Conservation (phyloP, 1,139 yeast species). For the Sugiyamaella grinbergsii region DNA sequence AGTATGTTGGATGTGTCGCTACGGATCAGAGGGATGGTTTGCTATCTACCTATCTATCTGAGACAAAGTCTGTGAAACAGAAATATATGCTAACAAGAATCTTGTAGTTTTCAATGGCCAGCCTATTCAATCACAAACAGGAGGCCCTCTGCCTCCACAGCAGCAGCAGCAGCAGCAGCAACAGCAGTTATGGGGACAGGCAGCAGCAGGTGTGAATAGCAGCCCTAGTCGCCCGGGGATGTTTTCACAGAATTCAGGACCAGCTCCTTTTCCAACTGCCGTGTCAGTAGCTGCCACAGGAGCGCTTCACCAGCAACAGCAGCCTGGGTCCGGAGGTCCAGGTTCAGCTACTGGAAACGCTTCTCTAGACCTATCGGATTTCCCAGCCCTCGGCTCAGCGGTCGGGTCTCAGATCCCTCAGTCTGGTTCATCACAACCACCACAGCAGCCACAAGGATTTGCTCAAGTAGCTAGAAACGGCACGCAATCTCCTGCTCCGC, state of each 20-base stretch:
- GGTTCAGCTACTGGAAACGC: conserved; percentile 16
- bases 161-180: conserved; percentile 8
- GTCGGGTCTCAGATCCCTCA: conserved; percentile 22
- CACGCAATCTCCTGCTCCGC: conserved; percentile 24
- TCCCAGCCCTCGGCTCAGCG: conserved; percentile 37
- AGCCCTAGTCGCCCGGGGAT: conserved; percentile 7
- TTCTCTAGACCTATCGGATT: conserved; percentile 35
- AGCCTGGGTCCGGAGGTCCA: conserved; percentile 15
- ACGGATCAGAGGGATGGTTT: too few species aligned
- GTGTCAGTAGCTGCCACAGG: conserved; percentile 18
- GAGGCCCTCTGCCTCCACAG: background rate
- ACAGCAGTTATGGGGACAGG: conserved; percentile 15
- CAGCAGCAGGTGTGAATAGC: conserved; percentile 5
- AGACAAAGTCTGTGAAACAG: too few species aligned
- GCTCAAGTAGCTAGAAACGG: conserved; percentile 26
- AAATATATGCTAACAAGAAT: background rate
- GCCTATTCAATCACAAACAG: conserved; percentile 6
- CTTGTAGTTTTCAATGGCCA: conserved; percentile 13
- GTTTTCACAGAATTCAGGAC: conserved; percentile 8
- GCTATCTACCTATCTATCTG: too few species aligned
- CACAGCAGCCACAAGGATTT: conserved; percentile 20
- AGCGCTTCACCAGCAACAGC: conserved; percentile 21
- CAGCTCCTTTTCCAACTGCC: conserved; percentile 17
- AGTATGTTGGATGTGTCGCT: conserved; percentile 7
- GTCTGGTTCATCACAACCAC: conserved; percentile 16